phyloP scores from a whole-genome alignment of 306 rosid genomes.

The Quercus cerris region DNA sequence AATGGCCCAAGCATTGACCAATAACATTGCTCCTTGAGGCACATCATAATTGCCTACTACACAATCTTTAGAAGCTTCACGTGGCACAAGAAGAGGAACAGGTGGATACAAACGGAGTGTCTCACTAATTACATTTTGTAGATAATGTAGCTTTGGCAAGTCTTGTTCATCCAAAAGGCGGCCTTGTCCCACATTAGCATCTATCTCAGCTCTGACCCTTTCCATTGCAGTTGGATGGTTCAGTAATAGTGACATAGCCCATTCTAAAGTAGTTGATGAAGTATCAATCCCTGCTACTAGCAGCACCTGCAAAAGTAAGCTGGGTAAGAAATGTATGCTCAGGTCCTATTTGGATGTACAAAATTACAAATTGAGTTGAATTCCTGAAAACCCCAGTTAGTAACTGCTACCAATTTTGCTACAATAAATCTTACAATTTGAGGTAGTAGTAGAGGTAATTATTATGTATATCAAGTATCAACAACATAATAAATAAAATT shows the following conservation, averaged over 20 bases:
- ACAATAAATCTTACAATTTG: too few relatives aligned
- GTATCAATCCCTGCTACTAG: conserved; percentile 32
- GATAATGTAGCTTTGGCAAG: conserved; percentile 21
- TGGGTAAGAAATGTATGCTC: not conserved
- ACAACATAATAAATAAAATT: too few relatives aligned
- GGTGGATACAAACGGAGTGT: conserved; percentile 38
- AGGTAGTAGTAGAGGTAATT: too few relatives aligned
- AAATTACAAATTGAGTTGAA: not conserved
- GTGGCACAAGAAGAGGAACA: conserved; percentile 35
- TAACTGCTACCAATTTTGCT: too few relatives aligned
- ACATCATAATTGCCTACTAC: conserved; percentile 33
- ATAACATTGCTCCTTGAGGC: conserved; percentile 37
- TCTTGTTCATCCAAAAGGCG: conserved; percentile 27
- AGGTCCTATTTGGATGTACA: not conserved
- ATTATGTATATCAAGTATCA: too few relatives aligned
- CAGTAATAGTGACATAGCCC: conserved; percentile 29
- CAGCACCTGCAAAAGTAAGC: not conserved
- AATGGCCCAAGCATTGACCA: conserved; percentile 42
- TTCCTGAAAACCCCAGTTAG: too few relatives aligned
- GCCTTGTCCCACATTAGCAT: not conserved
- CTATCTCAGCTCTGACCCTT: conserved; percentile 15
- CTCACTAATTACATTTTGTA: conserved; percentile 25
- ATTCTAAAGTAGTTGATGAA: conserved; percentile 24
- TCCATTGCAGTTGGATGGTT: conserved; percentile 24
- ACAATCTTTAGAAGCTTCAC: conserved; percentile 31